phyloP scores from a whole-genome alignment of 129 eudicot genomes.

The Saposhnikovia divaricata region DNA sequence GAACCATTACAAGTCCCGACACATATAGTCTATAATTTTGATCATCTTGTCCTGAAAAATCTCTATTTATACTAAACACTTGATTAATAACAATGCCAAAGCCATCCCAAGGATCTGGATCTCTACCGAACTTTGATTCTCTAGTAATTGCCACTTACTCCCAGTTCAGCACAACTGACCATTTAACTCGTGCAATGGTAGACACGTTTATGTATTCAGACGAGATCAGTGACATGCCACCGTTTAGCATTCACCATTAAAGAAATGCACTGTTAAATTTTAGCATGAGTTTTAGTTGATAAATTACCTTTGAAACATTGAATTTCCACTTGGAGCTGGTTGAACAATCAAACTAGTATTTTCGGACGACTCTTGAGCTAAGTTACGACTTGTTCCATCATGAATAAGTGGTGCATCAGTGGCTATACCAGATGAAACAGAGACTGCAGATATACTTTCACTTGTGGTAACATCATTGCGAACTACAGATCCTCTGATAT shows the following conservation, averaged over 20 bases:
- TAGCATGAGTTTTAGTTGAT: background rate
- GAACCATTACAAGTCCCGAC: background rate
- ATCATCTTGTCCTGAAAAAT: background rate
- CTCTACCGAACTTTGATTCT: background rate
- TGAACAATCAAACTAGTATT: slow-evolving; percentile 24
- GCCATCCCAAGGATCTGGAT: background rate
- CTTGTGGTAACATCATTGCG: slow-evolving; percentile 20
- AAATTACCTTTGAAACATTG: slow-evolving; percentile 74
- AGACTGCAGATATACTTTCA: slow-evolving; percentile 24
- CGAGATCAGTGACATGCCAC: background rate
- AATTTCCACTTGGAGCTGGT: slow-evolving; percentile 37
- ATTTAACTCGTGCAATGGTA: background rate
- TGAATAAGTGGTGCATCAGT: slow-evolving; percentile 31
- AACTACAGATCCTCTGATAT: slow-evolving; percentile 17
- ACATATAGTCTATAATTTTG: background rate
- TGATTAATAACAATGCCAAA: background rate
- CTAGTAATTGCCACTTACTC: background rate
- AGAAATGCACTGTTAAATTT: background rate
- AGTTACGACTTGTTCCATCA: slow-evolving; percentile 30
- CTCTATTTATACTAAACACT: background rate
- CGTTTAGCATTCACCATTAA: slow-evolving; percentile 2
- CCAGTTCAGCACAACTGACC: background rate
- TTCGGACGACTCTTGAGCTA: slow-evolving; percentile 31
- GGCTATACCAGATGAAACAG: slow-evolving; percentile 24
- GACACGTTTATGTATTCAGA: background rate